These are phyloP conservation scores for Talaromyces sp. DNA, from an alignment of 2,329 filamentous ascomycete species.

Conservation along the genomic window DNA sequence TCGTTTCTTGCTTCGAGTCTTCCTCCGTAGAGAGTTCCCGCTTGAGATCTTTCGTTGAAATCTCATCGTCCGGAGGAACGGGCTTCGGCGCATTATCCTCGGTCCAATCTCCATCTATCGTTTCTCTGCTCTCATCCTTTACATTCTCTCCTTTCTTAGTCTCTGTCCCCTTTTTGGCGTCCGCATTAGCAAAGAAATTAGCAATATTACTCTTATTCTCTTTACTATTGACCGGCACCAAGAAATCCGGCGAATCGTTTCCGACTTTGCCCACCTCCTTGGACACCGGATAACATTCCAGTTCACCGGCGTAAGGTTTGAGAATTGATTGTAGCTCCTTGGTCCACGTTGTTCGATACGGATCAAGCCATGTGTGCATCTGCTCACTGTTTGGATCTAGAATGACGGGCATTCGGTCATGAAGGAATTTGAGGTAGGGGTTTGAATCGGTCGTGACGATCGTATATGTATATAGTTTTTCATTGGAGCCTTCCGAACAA, in stretches of 20 bases:
- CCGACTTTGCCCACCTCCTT: conserved; percentile 93
- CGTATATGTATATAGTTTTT: conserved; percentile 82
- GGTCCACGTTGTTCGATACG: conserved; percentile 66
- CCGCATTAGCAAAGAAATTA: conserved; percentile 74
- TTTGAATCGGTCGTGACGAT: conserved; percentile 90
- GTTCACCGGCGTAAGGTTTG: conserved; percentile 71
- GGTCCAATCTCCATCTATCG: conserved; percentile 43
- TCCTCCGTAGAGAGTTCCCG: conserved; percentile 42
- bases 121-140: conserved; percentile 31
- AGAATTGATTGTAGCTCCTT: conserved; percentile 72
- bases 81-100: conserved; percentile 54
- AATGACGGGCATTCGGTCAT: conserved; percentile 94
- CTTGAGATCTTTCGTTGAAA: conserved; percentile 42
- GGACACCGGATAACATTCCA: conserved; percentile 81
- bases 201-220: conserved; percentile 92
- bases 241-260: conserved; percentile 79
- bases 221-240: conserved; percentile 75
- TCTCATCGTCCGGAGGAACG: conserved; percentile 24
- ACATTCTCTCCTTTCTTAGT: conserved; percentile 28
- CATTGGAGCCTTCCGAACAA: conserved; percentile 49
- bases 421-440: conserved; percentile 75
- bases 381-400: conserved; percentile 70
- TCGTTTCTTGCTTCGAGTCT: conserved; percentile 14
- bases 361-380: conserved; percentile 75
- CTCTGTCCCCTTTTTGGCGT: conserved; percentile 29